phyloP scores from a whole-genome alignment of 148 eudicot genomes.

The Diospyros lotus region DNA sequence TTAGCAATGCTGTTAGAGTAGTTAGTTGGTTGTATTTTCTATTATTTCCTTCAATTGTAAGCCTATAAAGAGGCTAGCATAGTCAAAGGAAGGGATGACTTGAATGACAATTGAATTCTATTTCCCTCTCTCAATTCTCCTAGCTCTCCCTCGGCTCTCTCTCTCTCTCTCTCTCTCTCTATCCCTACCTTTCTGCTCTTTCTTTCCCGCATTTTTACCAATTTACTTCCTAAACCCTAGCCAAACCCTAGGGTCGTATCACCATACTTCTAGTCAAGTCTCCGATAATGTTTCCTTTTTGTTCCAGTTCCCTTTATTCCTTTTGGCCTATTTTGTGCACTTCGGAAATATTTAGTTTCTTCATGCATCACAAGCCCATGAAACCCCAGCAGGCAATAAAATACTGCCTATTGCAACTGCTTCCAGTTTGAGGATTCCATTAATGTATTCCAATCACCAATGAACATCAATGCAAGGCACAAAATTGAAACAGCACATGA shows the following conservation, averaged over 20 bases:
- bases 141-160: too few species aligned
- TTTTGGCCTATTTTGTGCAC: not conserved
- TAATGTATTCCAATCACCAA: not conserved
- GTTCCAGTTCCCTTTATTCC: not conserved
- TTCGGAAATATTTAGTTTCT: not conserved
- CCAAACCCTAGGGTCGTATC: too few species aligned
- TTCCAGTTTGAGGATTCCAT: not conserved
- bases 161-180: too few species aligned
- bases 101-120: too few species aligned
- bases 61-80: too few species aligned
- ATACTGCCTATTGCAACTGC: not conserved
- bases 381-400: not conserved
- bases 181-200: not conserved
- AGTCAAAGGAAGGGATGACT: too few species aligned
- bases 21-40: too few species aligned
- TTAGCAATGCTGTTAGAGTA: too few species aligned
- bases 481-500: not conserved
- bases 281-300: not conserved
- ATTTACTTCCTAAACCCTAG: too few species aligned
- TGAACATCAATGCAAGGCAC: not conserved
- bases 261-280: not conserved
- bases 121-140: too few species aligned
- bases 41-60: too few species aligned
- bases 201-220: too few species aligned
- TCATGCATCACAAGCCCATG: not conserved